These are phyloP conservation scores for Oxalis stricta DNA, from an alignment of 441 rosid species.

Conservation along the genomic window DNA sequence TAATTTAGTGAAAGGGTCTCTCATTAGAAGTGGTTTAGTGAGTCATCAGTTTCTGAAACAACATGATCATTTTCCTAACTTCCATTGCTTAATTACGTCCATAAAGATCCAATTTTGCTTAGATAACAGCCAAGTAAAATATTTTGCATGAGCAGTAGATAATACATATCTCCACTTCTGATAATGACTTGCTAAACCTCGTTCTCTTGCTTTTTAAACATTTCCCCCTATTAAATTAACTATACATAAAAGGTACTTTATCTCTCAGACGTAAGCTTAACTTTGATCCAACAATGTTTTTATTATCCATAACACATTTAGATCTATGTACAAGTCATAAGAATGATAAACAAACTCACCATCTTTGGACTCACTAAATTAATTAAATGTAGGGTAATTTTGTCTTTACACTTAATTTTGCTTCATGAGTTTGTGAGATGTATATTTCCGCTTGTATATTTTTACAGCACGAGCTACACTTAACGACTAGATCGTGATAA, in stretches of 20 bases:
- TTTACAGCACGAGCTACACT: no score
- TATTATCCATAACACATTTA: conserved; percentile 37
- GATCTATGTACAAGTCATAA: no score
- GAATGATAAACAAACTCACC: no score
- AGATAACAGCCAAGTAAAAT: conserved; percentile 5
- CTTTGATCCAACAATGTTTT: conserved; percentile 22
- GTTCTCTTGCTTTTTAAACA: conserved; percentile 14
- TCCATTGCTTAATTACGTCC: conserved; percentile 24
- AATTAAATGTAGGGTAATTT: no score
- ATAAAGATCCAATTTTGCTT: conserved; percentile 13
- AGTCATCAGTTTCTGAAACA: conserved; percentile 34
- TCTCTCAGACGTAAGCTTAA: conserved; percentile 41
- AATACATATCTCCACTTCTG: conserved; percentile 16
- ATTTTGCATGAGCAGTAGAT: conserved; percentile 10
- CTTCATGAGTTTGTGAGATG: no score
- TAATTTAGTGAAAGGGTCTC: conserved; percentile 11
- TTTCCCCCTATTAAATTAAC: conserved; percentile 35
- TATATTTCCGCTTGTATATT: no score
- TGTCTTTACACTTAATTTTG: no score
- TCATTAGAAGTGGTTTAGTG: conserved; percentile 34
- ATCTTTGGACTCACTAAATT: no score
- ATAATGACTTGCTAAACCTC: conserved; percentile 36
- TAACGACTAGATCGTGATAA: no score
- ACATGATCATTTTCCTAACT: no score
- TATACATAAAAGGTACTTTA: conserved; percentile 18